Base-by-base conservation (phyloP, 257 asterid genomes). In the Pogostemon cablin region DNA sequence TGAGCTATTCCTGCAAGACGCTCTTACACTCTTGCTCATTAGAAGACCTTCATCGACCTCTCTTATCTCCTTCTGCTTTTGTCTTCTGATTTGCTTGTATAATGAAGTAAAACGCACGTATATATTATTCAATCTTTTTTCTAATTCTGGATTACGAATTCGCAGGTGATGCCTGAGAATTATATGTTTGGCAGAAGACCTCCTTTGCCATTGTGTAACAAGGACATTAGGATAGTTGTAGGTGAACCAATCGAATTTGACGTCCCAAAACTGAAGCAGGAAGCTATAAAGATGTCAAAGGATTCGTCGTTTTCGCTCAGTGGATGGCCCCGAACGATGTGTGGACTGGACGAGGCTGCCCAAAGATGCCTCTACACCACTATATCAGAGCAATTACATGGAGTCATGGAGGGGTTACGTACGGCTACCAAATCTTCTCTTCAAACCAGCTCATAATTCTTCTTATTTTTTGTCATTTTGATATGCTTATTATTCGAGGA, bases 81-180 rank as follows among this genome's bases (percentile, higher is more conserved):
- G 44, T 4, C 8, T 41, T 7, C 7, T 41, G 44, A 41, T 41
- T 4, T 41, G 5, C 7, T n/a, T 50, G 52, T 46, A 25, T 25
- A 25, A 25, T 25, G 32, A 25, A 25, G 32, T 25, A 25, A 25
- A 25, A 25, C 32, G 32, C 32, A 25, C 32, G 32, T 25, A 25
- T 25, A 25, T 25, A 25, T 25, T 25, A 25, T 25, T 42, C 25
- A 15, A 10, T 55, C 43, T 46, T 9, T 5, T 60, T 5, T 39
- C 47, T 55, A 6, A 38, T 8, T 12, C 7, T 1, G 7, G 32
- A 58, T 46, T 55, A 35, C 59, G 61, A 20, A 46, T 42, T 62
- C 52, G 5, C 61, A 93, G 98, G 96, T 93, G 53, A 90, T 93
- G 98, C 98, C 97, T 0, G 98, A 93, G 84, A 85, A 84, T 10